Evolutionary conservation across 2,329 filamentous ascomycete species (phyloP).

Genomic region (Aspergillus novofumigatus): DNA sequence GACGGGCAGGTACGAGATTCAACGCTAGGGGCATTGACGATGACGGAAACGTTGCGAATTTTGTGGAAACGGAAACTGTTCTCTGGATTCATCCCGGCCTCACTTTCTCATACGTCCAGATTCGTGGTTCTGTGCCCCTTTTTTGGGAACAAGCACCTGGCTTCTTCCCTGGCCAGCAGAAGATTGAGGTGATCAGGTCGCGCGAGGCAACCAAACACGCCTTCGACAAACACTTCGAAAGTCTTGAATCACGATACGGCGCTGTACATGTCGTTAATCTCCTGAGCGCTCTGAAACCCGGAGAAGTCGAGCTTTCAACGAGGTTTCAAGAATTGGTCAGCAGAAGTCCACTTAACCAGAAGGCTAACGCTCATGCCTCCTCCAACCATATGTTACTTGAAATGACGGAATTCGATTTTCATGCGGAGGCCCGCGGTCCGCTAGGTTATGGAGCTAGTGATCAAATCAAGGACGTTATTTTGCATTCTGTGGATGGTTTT

Average conservation of each 20-base stretch:
- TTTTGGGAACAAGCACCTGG: conserved; percentile 96
- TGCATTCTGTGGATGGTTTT: conserved; percentile 76
- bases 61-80: conserved; percentile 94
- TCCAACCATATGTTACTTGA: conserved; percentile 70
- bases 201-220: conserved; percentile 87
- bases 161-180: conserved; percentile 85
- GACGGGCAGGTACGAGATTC: conserved; percentile 88
- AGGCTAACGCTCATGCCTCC: conserved; percentile 47
- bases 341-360: conserved; percentile 66
- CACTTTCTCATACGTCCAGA: conserved; percentile 89
- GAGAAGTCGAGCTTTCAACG: conserved; percentile 77
- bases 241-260: conserved; percentile 81
- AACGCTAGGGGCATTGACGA: conserved; percentile 97
- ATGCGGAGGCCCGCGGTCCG: conserved; percentile 84
- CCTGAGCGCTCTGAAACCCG: conserved; percentile 82
- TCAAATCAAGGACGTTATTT: conserved; percentile 73
- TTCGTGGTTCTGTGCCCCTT: conserved; percentile 86
- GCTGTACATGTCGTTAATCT: conserved; percentile 91
- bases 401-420: conserved; percentile 91
- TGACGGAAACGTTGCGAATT: conserved; percentile 95
- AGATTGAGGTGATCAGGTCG: conserved; percentile 85
- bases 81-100: conserved; percentile 76
- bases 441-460: conserved; percentile 87
- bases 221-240: conserved; percentile 91
- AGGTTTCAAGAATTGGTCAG: conserved; percentile 74